phyloP scores from a whole-genome alignment of 495 filamentous ascomycete species.

The Penicillium angulare region DNA sequence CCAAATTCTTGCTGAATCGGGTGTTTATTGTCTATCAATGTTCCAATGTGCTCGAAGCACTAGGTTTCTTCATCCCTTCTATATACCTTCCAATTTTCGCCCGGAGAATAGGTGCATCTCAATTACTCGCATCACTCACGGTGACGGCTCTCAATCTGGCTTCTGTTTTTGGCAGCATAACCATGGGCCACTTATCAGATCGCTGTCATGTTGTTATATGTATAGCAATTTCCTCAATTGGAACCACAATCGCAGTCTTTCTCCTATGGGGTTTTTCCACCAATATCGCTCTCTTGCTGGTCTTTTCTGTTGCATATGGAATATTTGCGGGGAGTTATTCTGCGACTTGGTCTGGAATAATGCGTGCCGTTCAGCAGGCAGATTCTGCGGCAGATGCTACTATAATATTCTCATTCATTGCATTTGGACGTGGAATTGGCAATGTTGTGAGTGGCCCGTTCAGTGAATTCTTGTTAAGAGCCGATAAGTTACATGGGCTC shows the following conservation, averaged over 20 bases:
- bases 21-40: constrained; percentile 52
- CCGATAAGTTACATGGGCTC: constrained; percentile 18
- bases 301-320: constrained; percentile 62
- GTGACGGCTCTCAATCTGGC: constrained; percentile 53
- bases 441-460: constrained; percentile 56
- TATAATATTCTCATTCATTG: constrained; percentile 56
- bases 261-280: constrained; percentile 63
- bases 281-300: constrained; percentile 48
- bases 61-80: constrained; percentile 60
- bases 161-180: constrained; percentile 54
- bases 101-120: constrained; percentile 35
- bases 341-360: constrained; percentile 58
- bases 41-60: constrained; percentile 51
- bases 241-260: constrained; percentile 54
- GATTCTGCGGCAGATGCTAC: constrained; percentile 40
- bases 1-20: constrained; percentile 43
- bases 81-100: constrained; percentile 62
- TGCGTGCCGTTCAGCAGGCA: constrained; percentile 45
- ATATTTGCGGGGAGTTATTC: constrained; percentile 60
- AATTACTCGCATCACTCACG: constrained; percentile 37
- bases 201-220: constrained; percentile 53
- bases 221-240: constrained; percentile 53
- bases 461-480: constrained; percentile 52
- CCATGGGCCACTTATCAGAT: constrained; percentile 57
- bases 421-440: constrained; percentile 60